Evolutionary conservation across 148 eudicot genomes (phyloP).

Genomic region (Camellia sinensis): DNA sequence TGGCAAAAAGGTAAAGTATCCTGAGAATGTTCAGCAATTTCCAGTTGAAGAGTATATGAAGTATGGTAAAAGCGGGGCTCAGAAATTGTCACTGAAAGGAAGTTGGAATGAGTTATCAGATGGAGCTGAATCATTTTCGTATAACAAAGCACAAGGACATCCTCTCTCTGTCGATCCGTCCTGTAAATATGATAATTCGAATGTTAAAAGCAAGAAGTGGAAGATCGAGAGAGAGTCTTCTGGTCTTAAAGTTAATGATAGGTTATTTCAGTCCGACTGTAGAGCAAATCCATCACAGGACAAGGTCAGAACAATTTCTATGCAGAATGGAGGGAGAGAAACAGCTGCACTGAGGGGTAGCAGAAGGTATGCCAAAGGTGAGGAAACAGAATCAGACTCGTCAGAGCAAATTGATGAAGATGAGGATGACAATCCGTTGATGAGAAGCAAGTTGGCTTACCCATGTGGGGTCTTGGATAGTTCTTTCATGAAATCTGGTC

Average conservation of each 20-base stretch:
- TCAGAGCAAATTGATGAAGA: slow-evolving; percentile 51
- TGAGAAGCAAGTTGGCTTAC: slow-evolving; percentile 64
- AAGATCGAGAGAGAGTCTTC: slow-evolving; percentile 39
- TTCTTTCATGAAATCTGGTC: slow-evolving; percentile 27
- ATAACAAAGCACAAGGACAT: slow-evolving; percentile 36
- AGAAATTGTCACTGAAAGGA: slow-evolving; percentile 42
- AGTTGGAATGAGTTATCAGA: slow-evolving; percentile 40
- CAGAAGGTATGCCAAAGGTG: slow-evolving; percentile 41
- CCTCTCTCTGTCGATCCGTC: slow-evolving; percentile 33
- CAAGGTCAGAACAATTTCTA: slow-evolving; percentile 32
- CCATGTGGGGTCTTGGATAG: slow-evolving; percentile 37
- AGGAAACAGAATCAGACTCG: slow-evolving; percentile 89
- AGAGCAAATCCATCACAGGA: slow-evolving; percentile 38
- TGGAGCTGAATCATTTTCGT: slow-evolving; percentile 40
- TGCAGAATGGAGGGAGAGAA: slow-evolving; percentile 52
- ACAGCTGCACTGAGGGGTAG: slow-evolving; percentile 31
- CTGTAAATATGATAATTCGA: slow-evolving; percentile 35
- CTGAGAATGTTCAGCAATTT: slow-evolving; percentile 34
- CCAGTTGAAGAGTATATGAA: slow-evolving; percentile 44
- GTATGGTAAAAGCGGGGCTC: slow-evolving; percentile 35
- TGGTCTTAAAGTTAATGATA: slow-evolving; percentile 42
- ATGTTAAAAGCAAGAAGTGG: slow-evolving; percentile 43
- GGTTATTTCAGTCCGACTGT: slow-evolving; percentile 36
- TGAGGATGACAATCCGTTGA: slow-evolving; percentile 60
- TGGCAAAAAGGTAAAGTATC: slow-evolving; percentile 46